Percentiles rank a stretch among this genome's conserved stretches.
These are phyloP conservation scores for Arxiozyma telluris DNA, from an alignment of 1,139 yeast genomes.

Conservation along the genomic window DNA sequence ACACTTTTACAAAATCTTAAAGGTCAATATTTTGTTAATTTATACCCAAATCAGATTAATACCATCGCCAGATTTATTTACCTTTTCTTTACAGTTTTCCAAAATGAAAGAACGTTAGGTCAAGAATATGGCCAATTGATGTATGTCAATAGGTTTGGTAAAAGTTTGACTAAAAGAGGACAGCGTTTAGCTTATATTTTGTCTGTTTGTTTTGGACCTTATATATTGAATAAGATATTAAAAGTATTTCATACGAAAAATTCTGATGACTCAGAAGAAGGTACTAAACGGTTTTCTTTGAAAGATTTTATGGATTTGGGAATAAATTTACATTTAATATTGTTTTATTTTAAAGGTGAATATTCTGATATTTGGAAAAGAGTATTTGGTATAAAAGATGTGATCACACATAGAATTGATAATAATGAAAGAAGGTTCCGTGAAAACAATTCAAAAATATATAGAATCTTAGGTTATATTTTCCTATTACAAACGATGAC, in stretches of 20 bases:
- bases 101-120: constrained; percentile 77
- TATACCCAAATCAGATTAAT: constrained; percentile 55
- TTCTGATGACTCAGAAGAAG: constrained; percentile 17
- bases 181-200: constrained; percentile 46
- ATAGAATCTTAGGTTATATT: constrained; percentile 68
- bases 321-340: constrained; percentile 63
- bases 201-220: constrained; percentile 52
- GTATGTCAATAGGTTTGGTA: constrained; percentile 51
- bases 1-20: constrained; percentile 38
- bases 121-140: constrained; percentile 88
- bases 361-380: constrained; percentile 75
- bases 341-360: constrained; percentile 73
- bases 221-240: constrained; percentile 33
- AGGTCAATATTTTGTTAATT: constrained; percentile 63
- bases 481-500: constrained; percentile 53
- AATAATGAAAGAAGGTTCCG: constrained; percentile 32
- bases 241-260: constrained; percentile 12
- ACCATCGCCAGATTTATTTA: constrained; percentile 53
- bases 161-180: constrained; percentile 38
- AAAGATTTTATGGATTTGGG: constrained; percentile 38
- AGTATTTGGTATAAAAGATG: constrained; percentile 71
- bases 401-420: constrained; percentile 54
- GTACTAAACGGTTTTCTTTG: neutral
- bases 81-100: constrained; percentile 58
- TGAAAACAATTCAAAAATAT: constrained; percentile 34